phyloP scores from a whole-genome alignment of 805 yeast genomes.

The Metschnikowia rubicola region DNA sequence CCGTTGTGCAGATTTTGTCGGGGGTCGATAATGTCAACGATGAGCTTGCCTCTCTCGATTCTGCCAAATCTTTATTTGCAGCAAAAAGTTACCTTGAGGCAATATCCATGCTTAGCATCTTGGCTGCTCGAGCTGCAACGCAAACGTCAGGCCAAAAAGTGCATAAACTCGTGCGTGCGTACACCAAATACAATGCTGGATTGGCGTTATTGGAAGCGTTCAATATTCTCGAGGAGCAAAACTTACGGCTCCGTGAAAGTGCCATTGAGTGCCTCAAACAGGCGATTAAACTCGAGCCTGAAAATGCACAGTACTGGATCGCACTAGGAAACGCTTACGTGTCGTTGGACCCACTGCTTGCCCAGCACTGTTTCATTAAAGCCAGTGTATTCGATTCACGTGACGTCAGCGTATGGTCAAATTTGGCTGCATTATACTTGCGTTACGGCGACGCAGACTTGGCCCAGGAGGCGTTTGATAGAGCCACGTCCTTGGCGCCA shows the following conservation, averaged over 20 bases:
- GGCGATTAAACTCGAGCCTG: slow-evolving; percentile 69
- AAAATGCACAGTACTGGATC: slow-evolving; percentile 73
- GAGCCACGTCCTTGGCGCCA: slow-evolving; percentile 82
- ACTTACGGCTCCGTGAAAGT: slow-evolving; percentile 35
- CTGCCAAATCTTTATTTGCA: slow-evolving; percentile 10
- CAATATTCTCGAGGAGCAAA: slow-evolving; percentile 14
- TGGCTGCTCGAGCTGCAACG: slow-evolving; percentile 47
- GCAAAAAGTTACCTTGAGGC: slow-evolving; percentile 24
- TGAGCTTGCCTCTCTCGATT: slow-evolving; percentile 20
- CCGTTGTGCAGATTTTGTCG: slow-evolving; percentile 16
- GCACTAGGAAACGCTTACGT: slow-evolving; percentile 76
- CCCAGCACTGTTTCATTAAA: slow-evolving; percentile 92
- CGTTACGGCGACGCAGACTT: slow-evolving; percentile 64
- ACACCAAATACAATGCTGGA: slow-evolving; percentile 67
- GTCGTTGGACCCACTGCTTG: slow-evolving; percentile 58
- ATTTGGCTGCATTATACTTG: slow-evolving; percentile 74
- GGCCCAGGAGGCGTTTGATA: slow-evolving; percentile 66
- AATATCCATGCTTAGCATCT: slow-evolving; percentile 39
- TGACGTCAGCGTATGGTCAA: slow-evolving; percentile 72
- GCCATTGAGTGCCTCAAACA: slow-evolving; percentile 59
- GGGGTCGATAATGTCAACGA: slow-evolving; percentile 16
- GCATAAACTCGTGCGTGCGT: slow-evolving; percentile 51
- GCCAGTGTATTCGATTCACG: slow-evolving; percentile 68
- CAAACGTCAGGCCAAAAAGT: slow-evolving; percentile 30
- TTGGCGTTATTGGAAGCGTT: slow-evolving; percentile 51